Conservation (phyloP, 305 asterid species). For the Stenogyne calaminthoides region DNA sequence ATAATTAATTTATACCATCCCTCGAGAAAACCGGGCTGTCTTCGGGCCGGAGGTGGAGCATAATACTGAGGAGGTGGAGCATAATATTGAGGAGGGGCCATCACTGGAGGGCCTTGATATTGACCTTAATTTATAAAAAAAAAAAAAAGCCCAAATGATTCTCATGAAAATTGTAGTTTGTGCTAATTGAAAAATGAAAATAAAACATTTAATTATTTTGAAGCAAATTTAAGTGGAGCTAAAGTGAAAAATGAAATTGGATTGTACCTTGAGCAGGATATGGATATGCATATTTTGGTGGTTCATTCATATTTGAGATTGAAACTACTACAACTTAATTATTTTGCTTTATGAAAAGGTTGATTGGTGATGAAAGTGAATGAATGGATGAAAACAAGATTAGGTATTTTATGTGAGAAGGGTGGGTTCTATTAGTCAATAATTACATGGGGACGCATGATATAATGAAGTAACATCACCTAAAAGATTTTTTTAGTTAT, state of each 20-base stretch:
- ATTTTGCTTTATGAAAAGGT: background rate
- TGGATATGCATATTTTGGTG: conserved; percentile 57
- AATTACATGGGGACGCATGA: background rate
- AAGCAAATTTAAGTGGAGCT: background rate
- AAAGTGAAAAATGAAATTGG: background rate
- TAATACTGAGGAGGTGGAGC: conserved; percentile 66
- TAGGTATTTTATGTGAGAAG: conserved; percentile 23
- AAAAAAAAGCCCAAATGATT: no score
- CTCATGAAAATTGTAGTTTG: background rate
- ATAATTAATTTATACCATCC: conserved; percentile 52
- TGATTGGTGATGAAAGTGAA: background rate
- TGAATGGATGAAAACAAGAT: background rate
- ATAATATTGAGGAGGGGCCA: conserved; percentile 66
- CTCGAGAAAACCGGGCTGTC: conserved; percentile 59
- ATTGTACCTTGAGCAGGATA: conserved; percentile 55
- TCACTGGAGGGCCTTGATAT: conserved; percentile 61
- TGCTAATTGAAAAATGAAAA: no score
- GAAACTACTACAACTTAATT: background rate
- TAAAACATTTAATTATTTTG: background rate
- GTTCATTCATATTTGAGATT: conserved; percentile 40
- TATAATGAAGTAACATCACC: background rate
- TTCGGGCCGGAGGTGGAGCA: conserved; percentile 66
- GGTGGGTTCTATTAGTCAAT: background rate
- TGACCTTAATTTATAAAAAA: no score
- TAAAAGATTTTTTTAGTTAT: background rate